These are phyloP conservation scores for Chaetomium fimeti DNA, from an alignment of 495 filamentous ascomycete species.

Conservation along the genomic window DNA sequence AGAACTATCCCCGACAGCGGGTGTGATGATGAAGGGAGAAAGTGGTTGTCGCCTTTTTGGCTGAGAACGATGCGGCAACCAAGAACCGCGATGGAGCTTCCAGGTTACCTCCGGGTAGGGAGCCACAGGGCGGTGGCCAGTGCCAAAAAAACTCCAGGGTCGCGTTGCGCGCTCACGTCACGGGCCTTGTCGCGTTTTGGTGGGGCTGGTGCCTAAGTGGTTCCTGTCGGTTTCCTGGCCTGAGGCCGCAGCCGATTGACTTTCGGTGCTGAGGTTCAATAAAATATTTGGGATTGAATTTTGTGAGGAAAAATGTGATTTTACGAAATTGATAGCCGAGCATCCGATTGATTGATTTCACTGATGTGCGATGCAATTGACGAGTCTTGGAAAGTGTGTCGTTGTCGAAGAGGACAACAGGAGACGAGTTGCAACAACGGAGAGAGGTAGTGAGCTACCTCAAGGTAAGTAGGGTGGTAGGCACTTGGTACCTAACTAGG, in stretches of 20 bases:
- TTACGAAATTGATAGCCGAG: neutral
- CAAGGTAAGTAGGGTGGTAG: too few species aligned
- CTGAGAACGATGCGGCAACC: conserved; percentile 14
- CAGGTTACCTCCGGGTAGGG: neutral
- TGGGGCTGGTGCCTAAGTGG: conserved; percentile 24
- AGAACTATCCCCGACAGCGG: conserved; percentile 18
- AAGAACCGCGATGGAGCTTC: conserved; percentile 18
- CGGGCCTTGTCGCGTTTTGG: conserved; percentile 24
- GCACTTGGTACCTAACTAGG: too few species aligned
- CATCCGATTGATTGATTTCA: neutral
- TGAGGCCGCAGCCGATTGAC: conserved; percentile 14
- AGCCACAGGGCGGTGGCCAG: conserved; percentile 20
- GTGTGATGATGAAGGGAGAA: conserved; percentile 15
- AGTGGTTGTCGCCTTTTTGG: conserved; percentile 3
- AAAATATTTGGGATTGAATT: neutral
- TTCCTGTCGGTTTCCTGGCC: conserved; percentile 6
- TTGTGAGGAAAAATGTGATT: neutral
- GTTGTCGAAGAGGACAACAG: neutral
- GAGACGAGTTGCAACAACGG: too few species aligned
- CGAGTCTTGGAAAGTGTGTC: neutral
- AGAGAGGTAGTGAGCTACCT: too few species aligned
- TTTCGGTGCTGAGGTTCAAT: neutral
- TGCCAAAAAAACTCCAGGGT: conserved; percentile 23
- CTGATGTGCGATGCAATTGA: neutral
- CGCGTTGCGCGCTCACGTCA: conserved; percentile 23